A percentile compares a stretch with the other conserved stretches of the same genome.
Evolutionary conservation across 2,329 filamentous ascomycete species (phyloP).

Genomic region (Fusarium sublunatum): DNA sequence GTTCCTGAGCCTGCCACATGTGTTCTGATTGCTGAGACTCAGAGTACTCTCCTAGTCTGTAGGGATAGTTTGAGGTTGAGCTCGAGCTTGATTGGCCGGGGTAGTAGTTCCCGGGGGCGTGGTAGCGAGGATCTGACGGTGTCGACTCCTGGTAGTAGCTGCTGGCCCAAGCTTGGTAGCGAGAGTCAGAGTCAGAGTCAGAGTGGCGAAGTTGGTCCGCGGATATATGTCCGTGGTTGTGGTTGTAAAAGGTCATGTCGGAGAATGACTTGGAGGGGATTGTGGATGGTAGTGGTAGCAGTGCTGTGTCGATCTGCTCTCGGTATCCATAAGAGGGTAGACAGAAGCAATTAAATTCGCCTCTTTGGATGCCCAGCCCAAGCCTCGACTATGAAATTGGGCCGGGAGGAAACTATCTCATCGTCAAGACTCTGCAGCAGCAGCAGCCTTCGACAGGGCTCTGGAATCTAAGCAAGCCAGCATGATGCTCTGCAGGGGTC

Average conservation of each 20-base stretch:
- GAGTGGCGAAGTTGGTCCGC: constrained; percentile 37
- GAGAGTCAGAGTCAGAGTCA: constrained; percentile 32
- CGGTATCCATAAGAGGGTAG: constrained; percentile 42
- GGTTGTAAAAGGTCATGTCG: constrained; percentile 36
- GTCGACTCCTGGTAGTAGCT: constrained; percentile 30
- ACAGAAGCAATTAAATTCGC: constrained; percentile 36
- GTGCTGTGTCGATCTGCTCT: constrained; percentile 39
- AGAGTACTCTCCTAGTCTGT: constrained; percentile 25
- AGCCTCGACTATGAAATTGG: constrained; percentile 17
- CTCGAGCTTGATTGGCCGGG: constrained; percentile 34
- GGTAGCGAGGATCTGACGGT: constrained; percentile 35
- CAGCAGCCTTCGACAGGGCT: constrained; percentile 22
- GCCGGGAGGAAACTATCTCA: constrained; percentile 9
- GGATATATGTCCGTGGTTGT: constrained; percentile 28
- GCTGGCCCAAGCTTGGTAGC: constrained; percentile 29
- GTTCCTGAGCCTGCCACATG: constrained; percentile 35
- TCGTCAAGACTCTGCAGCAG: neutral
- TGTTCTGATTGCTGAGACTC: constrained; percentile 31
- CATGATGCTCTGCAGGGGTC: constrained; percentile 15
- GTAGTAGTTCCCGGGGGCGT: constrained; percentile 31
- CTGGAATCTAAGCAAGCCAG: constrained; percentile 18
- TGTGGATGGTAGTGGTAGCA: constrained; percentile 34
- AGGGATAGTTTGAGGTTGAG: constrained; percentile 24
- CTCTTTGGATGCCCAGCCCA: constrained; percentile 7
- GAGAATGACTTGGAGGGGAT: constrained; percentile 16